phyloP scores from a whole-genome alignment of 2,329 filamentous ascomycete species.

The Fusarium sp. region DNA sequence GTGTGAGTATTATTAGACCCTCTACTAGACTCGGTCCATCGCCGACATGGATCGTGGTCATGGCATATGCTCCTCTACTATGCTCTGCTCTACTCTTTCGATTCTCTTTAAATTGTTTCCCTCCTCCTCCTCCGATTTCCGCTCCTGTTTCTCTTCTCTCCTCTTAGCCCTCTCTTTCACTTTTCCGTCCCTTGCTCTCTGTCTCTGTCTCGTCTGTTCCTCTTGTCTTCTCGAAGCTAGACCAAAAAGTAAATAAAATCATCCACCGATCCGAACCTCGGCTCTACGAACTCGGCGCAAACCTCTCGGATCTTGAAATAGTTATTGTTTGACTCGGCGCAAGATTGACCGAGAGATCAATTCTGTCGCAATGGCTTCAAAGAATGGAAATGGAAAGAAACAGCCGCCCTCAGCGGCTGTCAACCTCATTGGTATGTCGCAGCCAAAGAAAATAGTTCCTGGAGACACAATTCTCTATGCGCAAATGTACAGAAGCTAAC shows the following conservation, averaged over 20 bases:
- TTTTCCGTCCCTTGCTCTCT: not conserved
- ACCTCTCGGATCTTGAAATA: not conserved
- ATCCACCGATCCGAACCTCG: conserved; percentile 35
- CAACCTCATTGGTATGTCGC: conserved; percentile 82
- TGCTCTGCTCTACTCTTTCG: not conserved
- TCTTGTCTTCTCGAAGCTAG: not conserved
- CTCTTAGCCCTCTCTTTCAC: conserved; percentile 2
- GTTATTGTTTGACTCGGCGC: not conserved
- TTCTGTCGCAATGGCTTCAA: conserved; percentile 46
- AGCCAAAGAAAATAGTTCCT: not conserved
- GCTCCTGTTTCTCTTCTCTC: conserved; percentile 5
- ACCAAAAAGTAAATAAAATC: conserved; percentile 10
- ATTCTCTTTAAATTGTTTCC: conserved; percentile 24
- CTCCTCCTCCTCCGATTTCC: not conserved
- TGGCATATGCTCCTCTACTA: conserved; percentile 8
- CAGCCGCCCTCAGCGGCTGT: conserved; percentile 85
- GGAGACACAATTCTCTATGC: no score
- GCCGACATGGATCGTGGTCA: conserved; percentile 15
- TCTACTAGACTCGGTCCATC: conserved; percentile 16
- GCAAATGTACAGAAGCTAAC: conserved; percentile 19
- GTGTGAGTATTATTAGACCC: conserved; percentile 27
- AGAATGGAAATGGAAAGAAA: conserved; percentile 59
- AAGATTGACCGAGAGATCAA: not conserved
- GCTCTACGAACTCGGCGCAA: conserved; percentile 27
- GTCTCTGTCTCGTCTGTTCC: not conserved